Percentiles rank a stretch among this genome's conserved stretches.
phyloP scores from a whole-genome alignment of 306 rosid genomes.

The Potentilla sterilis region DNA sequence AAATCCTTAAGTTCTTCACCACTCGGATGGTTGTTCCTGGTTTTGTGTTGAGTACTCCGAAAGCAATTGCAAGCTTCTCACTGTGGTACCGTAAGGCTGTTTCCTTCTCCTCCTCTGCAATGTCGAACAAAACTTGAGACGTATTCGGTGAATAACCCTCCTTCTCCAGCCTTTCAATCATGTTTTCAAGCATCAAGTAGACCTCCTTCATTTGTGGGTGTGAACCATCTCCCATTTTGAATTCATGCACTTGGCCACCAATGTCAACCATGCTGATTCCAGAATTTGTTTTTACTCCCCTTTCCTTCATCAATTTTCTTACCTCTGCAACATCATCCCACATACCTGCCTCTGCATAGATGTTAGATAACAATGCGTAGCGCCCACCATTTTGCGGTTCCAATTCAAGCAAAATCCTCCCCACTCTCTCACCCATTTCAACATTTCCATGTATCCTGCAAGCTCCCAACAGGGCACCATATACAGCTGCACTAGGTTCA shows the following conservation, averaged over 20 bases:
- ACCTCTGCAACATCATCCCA: conserved; percentile 47
- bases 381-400: conserved; percentile 61
- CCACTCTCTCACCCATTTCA: conserved; percentile 50
- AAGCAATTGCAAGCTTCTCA: conserved; percentile 66
- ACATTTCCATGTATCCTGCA: conserved; percentile 53
- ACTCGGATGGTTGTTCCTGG: conserved; percentile 52
- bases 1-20: conserved; percentile 58
- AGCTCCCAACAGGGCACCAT: conserved; percentile 59
- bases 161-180: conserved; percentile 41
- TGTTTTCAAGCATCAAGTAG: conserved; percentile 33
- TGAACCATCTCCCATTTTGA: conserved; percentile 55
- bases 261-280: conserved; percentile 51
- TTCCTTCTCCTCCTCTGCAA: conserved; percentile 67
- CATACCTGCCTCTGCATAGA: conserved; percentile 54
- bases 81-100: conserved; percentile 43
- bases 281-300: conserved; percentile 50
- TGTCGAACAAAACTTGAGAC: conserved; percentile 43
- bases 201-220: conserved; percentile 49
- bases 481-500: conserved; percentile 55
- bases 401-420: conserved; percentile 47
- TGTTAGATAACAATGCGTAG: conserved; percentile 51
- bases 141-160: conserved; percentile 55
- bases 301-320: conserved; percentile 55
- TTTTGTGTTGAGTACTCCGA: conserved; percentile 44
- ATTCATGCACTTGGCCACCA: conserved; percentile 47